A percentile compares a stretch with the other conserved stretches of the same genome.
Evolutionary conservation across 2,329 filamentous ascomycete genomes (phyloP).

Genomic region (Fusarium sp.): DNA sequence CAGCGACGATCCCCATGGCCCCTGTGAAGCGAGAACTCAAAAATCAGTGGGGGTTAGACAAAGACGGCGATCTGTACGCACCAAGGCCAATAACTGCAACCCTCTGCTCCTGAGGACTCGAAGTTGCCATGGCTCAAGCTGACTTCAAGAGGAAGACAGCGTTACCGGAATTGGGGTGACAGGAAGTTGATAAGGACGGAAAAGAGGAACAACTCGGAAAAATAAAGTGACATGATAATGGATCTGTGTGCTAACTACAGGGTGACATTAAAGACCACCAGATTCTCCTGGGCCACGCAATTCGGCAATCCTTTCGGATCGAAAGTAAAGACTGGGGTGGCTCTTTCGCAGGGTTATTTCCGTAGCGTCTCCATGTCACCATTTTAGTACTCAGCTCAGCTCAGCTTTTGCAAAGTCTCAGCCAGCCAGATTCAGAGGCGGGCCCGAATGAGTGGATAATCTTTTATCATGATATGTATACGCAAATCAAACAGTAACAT

Average conservation of each 20-base stretch:
- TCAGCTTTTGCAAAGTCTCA: not conserved
- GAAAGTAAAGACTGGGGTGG: not conserved
- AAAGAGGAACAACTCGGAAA: not conserved
- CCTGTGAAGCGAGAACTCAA: slow-evolving; percentile 36
- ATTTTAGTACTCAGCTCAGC: not conserved
- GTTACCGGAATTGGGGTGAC: not conserved
- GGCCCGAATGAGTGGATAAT: not conserved
- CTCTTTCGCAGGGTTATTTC: not conserved
- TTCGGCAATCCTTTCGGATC: not conserved
- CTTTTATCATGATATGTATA: not conserved
- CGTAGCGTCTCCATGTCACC: slow-evolving; percentile 1
- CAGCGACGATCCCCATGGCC: slow-evolving; percentile 49
- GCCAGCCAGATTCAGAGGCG: not conserved
- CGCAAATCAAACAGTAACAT: not conserved
- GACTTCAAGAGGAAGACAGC: not conserved
- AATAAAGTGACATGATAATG: not conserved
- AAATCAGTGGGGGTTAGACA: not conserved
- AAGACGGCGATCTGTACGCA: slow-evolving; percentile 3
- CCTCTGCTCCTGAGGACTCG: slow-evolving; percentile 20
- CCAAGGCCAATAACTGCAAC: slow-evolving; percentile 30
- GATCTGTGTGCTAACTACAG: not conserved
- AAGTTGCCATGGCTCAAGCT: slow-evolving; percentile 7
- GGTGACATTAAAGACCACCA: not conserved
- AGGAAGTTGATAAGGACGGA: not conserved
- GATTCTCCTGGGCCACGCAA: not conserved